Evolutionary conservation across 495 filamentous ascomycete species (phyloP).

Genomic region (Penicillium argentinense): DNA sequence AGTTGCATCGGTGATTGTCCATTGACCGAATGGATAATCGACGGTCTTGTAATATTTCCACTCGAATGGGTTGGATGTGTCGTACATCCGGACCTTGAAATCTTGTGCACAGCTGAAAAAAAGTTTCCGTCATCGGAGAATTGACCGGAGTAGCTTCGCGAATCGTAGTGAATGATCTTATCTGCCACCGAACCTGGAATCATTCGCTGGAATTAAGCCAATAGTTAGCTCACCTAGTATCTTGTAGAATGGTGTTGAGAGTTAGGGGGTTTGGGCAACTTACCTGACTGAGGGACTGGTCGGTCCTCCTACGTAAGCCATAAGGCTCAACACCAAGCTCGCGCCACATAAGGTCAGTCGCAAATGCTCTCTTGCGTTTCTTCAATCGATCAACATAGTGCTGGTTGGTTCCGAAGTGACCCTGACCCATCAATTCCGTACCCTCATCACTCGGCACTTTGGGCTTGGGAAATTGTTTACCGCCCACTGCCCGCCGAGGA

Average conservation of each 20-base stretch:
- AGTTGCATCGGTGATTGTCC: conserved; percentile 94
- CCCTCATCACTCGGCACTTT: conserved; percentile 78
- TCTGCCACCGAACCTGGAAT: conserved; percentile 76
- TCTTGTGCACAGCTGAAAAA: conserved; percentile 96
- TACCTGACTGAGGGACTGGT: conserved; percentile 67
- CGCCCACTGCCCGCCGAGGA: conserved; percentile 22
- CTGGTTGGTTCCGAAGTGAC: conserved; percentile 69
- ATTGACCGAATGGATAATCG: conserved; percentile 78
- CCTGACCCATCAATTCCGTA: conserved; percentile 72
- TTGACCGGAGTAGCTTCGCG: conserved; percentile 89
- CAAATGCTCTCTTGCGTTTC: conserved; percentile 59
- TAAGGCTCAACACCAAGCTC: conserved; percentile 67
- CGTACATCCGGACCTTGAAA: conserved; percentile 93
- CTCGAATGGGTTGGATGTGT: conserved; percentile 91
- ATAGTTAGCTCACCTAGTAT: conserved; percentile 36
- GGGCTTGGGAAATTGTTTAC: conserved; percentile 66
- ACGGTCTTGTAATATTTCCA: conserved; percentile 98
- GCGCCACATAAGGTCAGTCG: conserved; percentile 70
- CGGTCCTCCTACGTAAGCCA: conserved; percentile 52
- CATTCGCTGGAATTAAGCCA: conserved; percentile 26
- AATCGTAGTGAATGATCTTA: conserved; percentile 82
- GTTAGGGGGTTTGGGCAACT: too few relatives aligned
- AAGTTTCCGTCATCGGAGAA: conserved; percentile 97
- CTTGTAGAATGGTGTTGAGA: too few relatives aligned
- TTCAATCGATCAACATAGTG: conserved; percentile 47